A percentile compares a stretch with the other conserved stretches of the same genome.
Conservation (phyloP, 495 filamentous ascomycete species). For the Daldinia decipiens region DNA sequence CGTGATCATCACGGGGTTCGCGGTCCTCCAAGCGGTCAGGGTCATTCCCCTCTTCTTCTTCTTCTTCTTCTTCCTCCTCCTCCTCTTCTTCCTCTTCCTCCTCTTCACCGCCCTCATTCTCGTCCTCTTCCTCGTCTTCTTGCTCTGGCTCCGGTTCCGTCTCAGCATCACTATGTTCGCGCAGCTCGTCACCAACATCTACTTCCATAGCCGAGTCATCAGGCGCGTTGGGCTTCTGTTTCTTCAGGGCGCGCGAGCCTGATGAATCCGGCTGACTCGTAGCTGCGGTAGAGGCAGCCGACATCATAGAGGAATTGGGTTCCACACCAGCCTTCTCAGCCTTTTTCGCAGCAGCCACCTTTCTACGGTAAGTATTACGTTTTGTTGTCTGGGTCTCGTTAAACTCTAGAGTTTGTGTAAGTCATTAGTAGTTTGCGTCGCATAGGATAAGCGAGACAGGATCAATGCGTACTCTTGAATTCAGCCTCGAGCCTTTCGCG, state of each 20-base stretch:
- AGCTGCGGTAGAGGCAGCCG: conserved; percentile 24
- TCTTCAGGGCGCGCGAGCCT: conserved; percentile 51
- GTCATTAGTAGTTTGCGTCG: conserved; percentile 18
- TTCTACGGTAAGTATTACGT: conserved; percentile 61
- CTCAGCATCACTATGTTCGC: conserved; percentile 60
- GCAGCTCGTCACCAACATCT: conserved; percentile 51
- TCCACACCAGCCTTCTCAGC: conserved; percentile 36
- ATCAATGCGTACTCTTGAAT: conserved; percentile 61
- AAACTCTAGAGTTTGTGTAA: conserved; percentile 53
- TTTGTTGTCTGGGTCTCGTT: conserved; percentile 63
- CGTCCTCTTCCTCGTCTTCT: conserved; percentile 66
- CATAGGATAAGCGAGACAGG: neutral
- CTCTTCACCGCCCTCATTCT: conserved; percentile 59
- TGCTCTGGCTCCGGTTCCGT: conserved; percentile 62
- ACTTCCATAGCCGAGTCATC: conserved; percentile 51
- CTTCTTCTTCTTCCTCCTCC: conserved; percentile 55
- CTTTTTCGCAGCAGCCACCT: conserved; percentile 57
- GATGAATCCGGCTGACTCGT: conserved; percentile 23
- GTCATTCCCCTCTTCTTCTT: conserved; percentile 54
- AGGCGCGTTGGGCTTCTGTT: conserved; percentile 49
- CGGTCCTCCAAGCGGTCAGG: conserved; percentile 12
- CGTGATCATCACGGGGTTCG: conserved; percentile 58
- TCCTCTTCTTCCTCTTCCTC: conserved; percentile 59
- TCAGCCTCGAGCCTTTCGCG: conserved; percentile 70
- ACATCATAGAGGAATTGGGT: conserved; percentile 52